These are phyloP conservation scores for Thyridium curvatum DNA, from an alignment of 2,329 filamentous ascomycete species.

Conservation along the genomic window DNA sequence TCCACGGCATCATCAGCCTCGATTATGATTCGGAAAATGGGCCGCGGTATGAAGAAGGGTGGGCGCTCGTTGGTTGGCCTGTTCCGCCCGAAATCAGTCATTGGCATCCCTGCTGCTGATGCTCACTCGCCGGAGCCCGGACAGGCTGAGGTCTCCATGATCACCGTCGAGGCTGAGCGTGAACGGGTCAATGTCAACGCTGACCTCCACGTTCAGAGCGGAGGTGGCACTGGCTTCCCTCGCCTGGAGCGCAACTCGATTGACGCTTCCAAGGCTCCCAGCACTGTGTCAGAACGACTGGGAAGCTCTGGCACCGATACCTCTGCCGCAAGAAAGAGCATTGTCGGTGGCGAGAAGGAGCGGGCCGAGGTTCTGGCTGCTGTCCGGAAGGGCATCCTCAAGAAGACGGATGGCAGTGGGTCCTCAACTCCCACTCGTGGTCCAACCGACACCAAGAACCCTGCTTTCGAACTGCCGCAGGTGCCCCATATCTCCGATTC, in stretches of 20 bases:
- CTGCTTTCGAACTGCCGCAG: conserved; percentile 51
- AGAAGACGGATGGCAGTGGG: conserved; percentile 67
- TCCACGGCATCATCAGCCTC: conserved; percentile 86
- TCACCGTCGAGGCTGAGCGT: conserved; percentile 90
- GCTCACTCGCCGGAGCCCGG: conserved; percentile 55
- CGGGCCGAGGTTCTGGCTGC: conserved; percentile 86
- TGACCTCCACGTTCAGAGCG: conserved; percentile 59
- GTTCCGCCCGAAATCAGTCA: conserved; percentile 88
- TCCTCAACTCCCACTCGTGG: conserved; percentile 62
- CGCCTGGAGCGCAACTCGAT: conserved; percentile 78
- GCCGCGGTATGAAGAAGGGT: conserved; percentile 94
- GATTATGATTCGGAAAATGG: conserved; percentile 97
- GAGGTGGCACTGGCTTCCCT: conserved; percentile 74
- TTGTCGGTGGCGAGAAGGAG: conserved; percentile 83
- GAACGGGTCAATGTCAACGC: conserved; percentile 74
- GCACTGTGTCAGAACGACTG: conserved; percentile 40
- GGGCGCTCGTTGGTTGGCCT: conserved; percentile 86
- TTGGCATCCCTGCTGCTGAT: conserved; percentile 71
- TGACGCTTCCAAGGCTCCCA: conserved; percentile 51
- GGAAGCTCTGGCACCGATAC: conserved; percentile 54
- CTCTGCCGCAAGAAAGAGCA: conserved; percentile 71
- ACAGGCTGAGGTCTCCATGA: conserved; percentile 85
- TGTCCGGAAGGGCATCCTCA: conserved; percentile 92
- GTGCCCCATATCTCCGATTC: conserved; percentile 66
- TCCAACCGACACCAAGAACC: conserved; percentile 47